Evolutionary conservation across 768 basidiomycete genomes (phyloP).

Genomic region (Boletellus ananas): DNA sequence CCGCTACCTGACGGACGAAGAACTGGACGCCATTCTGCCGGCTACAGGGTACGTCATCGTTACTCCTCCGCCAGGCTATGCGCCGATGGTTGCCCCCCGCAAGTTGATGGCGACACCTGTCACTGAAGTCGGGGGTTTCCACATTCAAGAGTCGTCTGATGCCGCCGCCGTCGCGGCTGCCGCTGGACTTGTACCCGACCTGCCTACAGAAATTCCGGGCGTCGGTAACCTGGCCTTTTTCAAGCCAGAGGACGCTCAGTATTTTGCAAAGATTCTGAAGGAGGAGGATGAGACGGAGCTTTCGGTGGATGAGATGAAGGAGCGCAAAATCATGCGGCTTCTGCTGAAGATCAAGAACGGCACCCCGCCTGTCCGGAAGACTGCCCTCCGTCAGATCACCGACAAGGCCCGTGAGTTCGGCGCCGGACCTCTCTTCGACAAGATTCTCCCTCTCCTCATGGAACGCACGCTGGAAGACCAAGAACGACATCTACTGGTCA

Average conservation of each 20-base stretch:
- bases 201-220: constrained; percentile 97
- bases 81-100: constrained; percentile 64
- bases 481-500: constrained; percentile 95
- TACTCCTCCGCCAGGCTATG: constrained; percentile 91
- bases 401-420: constrained; percentile 99
- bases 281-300: constrained; percentile 94
- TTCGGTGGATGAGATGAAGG: constrained; percentile 97
- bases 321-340: constrained; percentile 98
- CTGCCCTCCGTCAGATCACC: constrained; percentile 95
- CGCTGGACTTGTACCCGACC: constrained; percentile 86
- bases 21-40: constrained; percentile 89
- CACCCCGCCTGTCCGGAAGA: constrained; percentile 96
- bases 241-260: constrained; percentile 97
- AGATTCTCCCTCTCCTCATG: constrained; percentile 97
- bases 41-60: constrained; percentile 85
- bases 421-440: constrained; percentile 97
- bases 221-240: constrained; percentile 97
- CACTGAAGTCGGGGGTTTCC: constrained; percentile 78
- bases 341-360: constrained; percentile 99
- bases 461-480: constrained; percentile 97
- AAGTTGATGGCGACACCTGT: constrained; percentile 56
- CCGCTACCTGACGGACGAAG: constrained; percentile 93
- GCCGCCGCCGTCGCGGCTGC: constrained; percentile 85
- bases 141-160: constrained; percentile 94
- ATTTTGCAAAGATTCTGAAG: constrained; percentile 93